Conservation (phyloP, 495 filamentous ascomycete species). For the Neurospora sp. region DNA sequence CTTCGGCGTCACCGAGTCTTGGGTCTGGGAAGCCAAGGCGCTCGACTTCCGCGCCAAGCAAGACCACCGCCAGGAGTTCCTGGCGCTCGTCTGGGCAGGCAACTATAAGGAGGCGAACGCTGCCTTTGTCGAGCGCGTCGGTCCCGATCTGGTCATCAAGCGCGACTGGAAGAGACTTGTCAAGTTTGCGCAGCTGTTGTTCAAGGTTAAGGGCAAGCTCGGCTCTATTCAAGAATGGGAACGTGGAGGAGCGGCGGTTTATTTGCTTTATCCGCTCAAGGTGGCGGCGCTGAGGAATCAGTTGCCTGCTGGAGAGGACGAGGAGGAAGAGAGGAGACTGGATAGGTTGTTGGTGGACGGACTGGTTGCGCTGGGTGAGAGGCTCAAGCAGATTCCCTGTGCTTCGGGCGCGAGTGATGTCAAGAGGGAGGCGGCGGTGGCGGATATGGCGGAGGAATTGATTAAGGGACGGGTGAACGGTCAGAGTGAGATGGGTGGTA, state of each 20-base stretch:
- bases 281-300: background rate
- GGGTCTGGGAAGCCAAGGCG: conserved; percentile 85
- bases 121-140: conserved; percentile 68
- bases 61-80: conserved; percentile 53
- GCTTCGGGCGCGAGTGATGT: conserved; percentile 13
- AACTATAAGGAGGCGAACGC: conserved; percentile 73
- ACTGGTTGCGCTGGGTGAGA: conserved; percentile 51
- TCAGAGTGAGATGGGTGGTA: background rate
- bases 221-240: conserved; percentile 48
- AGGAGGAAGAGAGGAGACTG: conserved; percentile 20
- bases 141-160: conserved; percentile 67
- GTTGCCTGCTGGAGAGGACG: conserved; percentile 21
- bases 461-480: conserved; percentile 7
- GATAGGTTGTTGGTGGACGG: conserved; percentile 48
- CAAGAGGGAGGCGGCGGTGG: conserved; percentile 50
- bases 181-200: conserved; percentile 43
- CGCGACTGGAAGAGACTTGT: conserved; percentile 55
- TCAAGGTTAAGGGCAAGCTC: conserved; percentile 45
- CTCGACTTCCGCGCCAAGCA: conserved; percentile 61
- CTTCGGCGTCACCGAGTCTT: conserved; percentile 57
- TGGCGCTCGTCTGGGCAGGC: conserved; percentile 63
- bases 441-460: conserved; percentile 61
- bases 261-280: conserved; percentile 58
- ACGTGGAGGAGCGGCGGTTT: conserved; percentile 60
- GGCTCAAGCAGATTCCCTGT: conserved; percentile 20